Evolutionary conservation across 306 rosid species (phyloP).

Genomic region (Vachellia collinsii): DNA sequence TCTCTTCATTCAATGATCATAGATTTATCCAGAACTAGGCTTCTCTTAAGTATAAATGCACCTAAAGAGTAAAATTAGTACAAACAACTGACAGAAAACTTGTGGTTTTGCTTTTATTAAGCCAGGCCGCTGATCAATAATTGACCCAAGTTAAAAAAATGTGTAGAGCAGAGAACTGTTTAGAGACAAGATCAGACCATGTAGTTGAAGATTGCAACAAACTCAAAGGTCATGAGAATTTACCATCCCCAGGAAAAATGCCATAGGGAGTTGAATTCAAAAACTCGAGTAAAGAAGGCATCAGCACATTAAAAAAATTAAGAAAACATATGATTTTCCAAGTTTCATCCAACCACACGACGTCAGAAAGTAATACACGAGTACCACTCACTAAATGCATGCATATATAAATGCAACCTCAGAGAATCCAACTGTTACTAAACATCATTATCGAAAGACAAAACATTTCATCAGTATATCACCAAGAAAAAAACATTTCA

Average conservation of each 20-base stretch:
- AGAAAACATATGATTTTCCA: neutral
- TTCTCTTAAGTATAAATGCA: neutral
- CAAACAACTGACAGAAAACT: neutral
- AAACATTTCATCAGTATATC: neutral
- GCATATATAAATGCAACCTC: neutral
- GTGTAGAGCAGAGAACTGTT: neutral
- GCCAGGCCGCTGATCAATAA: neutral
- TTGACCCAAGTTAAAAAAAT: neutral
- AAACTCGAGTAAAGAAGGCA: neutral
- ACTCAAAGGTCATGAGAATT: slow-evolving; percentile 1
- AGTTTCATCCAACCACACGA: slow-evolving; percentile 1
- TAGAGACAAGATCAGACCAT: neutral
- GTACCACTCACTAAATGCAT: neutral
- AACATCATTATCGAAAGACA: neutral
- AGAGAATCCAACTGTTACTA: neutral
- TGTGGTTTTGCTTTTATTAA: neutral
- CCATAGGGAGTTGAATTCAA: neutral
- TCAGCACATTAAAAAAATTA: neutral
- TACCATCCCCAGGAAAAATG: neutral
- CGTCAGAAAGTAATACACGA: neutral
- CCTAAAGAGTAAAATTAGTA: neutral
- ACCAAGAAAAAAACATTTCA: slow-evolving; percentile 1
- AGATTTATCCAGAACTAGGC: neutral
- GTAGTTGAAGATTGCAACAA: neutral
- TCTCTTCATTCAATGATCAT: neutral